Conservation (phyloP, 2,329 filamentous ascomycete species). For the Neoarthrinium moseri region DNA sequence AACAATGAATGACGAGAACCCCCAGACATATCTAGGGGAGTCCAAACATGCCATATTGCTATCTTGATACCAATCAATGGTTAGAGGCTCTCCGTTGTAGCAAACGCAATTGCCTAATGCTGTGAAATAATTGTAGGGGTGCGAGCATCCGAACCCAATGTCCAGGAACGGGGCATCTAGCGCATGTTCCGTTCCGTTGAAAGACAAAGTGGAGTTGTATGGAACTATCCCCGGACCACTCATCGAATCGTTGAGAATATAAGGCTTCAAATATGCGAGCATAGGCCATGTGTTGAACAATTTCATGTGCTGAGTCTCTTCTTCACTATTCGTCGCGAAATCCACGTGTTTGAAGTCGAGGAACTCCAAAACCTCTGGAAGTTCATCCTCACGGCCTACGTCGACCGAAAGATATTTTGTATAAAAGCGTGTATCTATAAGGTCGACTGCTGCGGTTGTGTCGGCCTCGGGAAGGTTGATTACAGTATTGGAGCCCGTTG, state of each 20-base stretch:
- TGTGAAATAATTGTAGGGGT: not conserved
- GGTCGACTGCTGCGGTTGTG: not conserved
- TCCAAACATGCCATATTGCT: not conserved
- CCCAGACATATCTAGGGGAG: not conserved
- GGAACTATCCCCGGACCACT: not conserved
- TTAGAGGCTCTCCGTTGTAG: not conserved
- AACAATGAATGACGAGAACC: not conserved
- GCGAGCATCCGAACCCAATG: not conserved
- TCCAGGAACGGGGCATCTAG: not conserved
- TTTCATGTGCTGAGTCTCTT: not conserved
- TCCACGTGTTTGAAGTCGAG: not conserved
- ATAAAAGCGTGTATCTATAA: not conserved
- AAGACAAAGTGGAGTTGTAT: not conserved
- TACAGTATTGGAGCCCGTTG: not conserved
- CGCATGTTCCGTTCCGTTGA: not conserved
- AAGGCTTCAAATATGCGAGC: not conserved
- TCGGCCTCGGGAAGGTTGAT: not conserved
- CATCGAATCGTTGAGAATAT: not conserved
- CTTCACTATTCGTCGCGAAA: not conserved
- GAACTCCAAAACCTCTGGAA: not conserved
- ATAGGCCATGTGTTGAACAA: not conserved
- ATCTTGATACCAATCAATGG: not conserved
- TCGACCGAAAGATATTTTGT: not conserved
- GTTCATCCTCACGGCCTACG: not conserved
- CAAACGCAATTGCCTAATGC: not conserved